phyloP scores from a whole-genome alignment of 768 basidiomycete species.

The Boletus vermiculosoides region DNA sequence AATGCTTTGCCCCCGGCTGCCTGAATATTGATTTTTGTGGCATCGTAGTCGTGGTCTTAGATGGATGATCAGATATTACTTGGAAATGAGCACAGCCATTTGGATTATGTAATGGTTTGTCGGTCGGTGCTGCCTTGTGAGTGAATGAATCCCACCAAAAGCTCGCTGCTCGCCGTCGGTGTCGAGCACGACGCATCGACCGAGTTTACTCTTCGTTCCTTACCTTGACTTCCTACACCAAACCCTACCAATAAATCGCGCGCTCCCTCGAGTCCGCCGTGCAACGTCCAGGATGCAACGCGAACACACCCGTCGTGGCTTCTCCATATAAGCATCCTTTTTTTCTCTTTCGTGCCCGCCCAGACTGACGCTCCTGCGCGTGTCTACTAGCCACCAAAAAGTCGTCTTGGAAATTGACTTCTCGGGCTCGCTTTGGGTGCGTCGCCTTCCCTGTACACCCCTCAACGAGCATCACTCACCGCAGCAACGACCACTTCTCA shows the following conservation, averaged over 20 bases:
- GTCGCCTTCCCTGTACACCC: slow-evolving; percentile 31
- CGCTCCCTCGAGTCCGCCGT: slow-evolving; percentile 2
- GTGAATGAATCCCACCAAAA: slow-evolving; percentile 25
- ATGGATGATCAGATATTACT: background rate
- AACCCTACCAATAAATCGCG: background rate
- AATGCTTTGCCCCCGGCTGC: slow-evolving; percentile 86
- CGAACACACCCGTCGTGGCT: slow-evolving; percentile 77
- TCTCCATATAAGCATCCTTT: slow-evolving; percentile 79
- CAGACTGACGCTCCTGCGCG: slow-evolving; percentile 47
- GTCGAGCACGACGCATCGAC: slow-evolving; percentile 19
- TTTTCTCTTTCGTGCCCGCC: slow-evolving; percentile 14
- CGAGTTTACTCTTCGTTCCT: slow-evolving; percentile 3
- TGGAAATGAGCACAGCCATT: slow-evolving; percentile 4
- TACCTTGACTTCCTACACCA: slow-evolving; percentile 1
- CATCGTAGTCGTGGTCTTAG: slow-evolving; percentile 33
- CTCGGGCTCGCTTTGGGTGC: slow-evolving; percentile 79
- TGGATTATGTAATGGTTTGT: slow-evolving; percentile 31
- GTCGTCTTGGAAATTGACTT: slow-evolving; percentile 94
- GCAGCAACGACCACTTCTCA: slow-evolving; percentile 9
- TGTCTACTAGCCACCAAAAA: slow-evolving; percentile 92
- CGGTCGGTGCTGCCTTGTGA: slow-evolving; percentile 26
- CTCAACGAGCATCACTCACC: slow-evolving; percentile 21
- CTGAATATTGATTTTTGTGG: slow-evolving; percentile 85
- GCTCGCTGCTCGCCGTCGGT: slow-evolving; percentile 22
- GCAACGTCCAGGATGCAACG: slow-evolving; percentile 54